Evolutionary conservation across 768 basidiomycete genomes (phyloP).

Genomic region (Kwoniella pini): DNA sequence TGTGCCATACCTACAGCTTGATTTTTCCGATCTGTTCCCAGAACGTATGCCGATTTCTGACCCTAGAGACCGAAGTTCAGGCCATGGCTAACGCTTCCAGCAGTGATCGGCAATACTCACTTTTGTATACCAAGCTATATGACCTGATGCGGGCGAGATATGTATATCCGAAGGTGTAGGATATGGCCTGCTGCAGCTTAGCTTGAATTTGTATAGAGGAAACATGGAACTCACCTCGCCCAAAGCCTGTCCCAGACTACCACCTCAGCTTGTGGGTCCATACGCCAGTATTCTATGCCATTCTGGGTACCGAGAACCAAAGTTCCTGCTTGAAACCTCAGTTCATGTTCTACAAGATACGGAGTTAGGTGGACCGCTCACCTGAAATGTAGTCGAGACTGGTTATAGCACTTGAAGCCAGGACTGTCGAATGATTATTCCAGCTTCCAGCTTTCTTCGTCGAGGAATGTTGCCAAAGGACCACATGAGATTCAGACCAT

Average conservation of each 20-base stretch:
- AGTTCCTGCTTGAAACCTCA: too few relatives aligned
- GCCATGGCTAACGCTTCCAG: too few relatives aligned
- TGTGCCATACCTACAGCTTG: slow-evolving; percentile 32
- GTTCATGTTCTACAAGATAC: neutral
- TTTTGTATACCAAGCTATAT: slow-evolving; percentile 37
- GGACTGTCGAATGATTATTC: slow-evolving; percentile 37
- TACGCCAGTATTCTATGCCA: slow-evolving; percentile 45
- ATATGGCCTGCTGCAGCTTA: slow-evolving; percentile 17
- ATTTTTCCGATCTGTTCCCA: slow-evolving; percentile 30
- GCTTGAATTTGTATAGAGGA: neutral
- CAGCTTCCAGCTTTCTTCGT: slow-evolving; percentile 23
- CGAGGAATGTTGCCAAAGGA: slow-evolving; percentile 29
- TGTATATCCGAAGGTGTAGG: slow-evolving; percentile 20
- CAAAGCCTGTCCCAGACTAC: slow-evolving; percentile 49
- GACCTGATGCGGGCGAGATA: slow-evolving; percentile 30
- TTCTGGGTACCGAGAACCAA: slow-evolving; percentile 31
- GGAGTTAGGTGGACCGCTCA: slow-evolving; percentile 5
- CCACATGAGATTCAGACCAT: slow-evolving; percentile 40
- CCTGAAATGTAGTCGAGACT: slow-evolving; percentile 35
- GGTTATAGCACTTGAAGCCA: slow-evolving; percentile 24
- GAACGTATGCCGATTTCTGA: slow-evolving; percentile 29
- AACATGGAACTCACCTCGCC: slow-evolving; percentile 31
- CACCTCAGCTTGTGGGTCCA: slow-evolving; percentile 31
- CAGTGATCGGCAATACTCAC: slow-evolving; percentile 4
- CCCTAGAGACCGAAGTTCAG: too few relatives aligned